These are phyloP conservation scores for Glaciozyma antarctica DNA, from an alignment of 768 basidiomycete species.

Conservation along the genomic window DNA sequence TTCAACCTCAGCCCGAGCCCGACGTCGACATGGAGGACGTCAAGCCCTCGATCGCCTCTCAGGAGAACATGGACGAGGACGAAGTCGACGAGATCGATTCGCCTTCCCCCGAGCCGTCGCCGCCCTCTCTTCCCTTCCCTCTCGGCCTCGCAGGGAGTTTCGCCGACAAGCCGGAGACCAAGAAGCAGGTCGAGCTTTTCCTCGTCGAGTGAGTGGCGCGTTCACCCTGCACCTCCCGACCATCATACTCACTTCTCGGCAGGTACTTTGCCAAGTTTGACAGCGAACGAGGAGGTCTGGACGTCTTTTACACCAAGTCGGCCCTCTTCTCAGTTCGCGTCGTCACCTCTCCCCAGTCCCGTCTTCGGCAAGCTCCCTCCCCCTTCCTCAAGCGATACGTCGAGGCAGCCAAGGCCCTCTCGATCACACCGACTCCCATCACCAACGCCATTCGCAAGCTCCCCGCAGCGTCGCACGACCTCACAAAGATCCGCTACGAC, in stretches of 20 bases:
- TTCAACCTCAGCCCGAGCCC: background rate
- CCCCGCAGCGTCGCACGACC: constrained; percentile 20
- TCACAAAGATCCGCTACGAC: background rate
- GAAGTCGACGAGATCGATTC: constrained; percentile 10
- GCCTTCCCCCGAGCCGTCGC: constrained; percentile 1
- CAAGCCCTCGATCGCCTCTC: constrained; percentile 10
- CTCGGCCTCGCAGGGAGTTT: background rate
- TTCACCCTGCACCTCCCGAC: background rate
- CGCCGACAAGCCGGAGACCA: constrained; percentile 4
- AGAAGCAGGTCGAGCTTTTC: constrained; percentile 4
- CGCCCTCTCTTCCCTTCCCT: constrained; percentile 9
- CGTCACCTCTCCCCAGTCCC: background rate
- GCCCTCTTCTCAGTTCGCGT: constrained; percentile 19
- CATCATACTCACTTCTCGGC: background rate
- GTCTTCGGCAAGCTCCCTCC: background rate
- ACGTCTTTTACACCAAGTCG: constrained; percentile 14
- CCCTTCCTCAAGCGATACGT: constrained; percentile 7
- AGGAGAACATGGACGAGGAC: background rate
- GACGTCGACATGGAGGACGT: constrained; percentile 20
- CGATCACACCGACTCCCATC: constrained; percentile 17
- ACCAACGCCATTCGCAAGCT: constrained; percentile 17
- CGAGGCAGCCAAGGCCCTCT: background rate
- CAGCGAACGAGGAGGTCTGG: constrained; percentile 11
- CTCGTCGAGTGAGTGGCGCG: constrained; percentile 10
- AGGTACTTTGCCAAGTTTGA: constrained; percentile 27